Evolutionary conservation across 169 alveolate species (phyloP), one percentile per base, ranked within the genome.

Genomic region (Eimeria sp.): DNA sequence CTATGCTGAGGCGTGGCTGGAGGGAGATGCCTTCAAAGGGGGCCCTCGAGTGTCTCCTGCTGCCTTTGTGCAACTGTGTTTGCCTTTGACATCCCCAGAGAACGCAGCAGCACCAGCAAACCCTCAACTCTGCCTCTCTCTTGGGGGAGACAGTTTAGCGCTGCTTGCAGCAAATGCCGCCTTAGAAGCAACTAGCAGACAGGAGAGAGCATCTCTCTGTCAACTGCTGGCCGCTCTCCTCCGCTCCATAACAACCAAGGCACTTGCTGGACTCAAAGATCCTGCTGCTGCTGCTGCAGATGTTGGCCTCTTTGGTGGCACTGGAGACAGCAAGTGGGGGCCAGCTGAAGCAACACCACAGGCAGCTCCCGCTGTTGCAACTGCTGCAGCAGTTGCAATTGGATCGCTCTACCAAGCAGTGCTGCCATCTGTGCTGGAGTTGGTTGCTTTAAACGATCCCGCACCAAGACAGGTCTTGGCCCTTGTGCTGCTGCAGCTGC

Each of bases 301-400:
- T 73, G 57, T 25, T 75, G 61, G 43, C n/a, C 14, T 40, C n/a
- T 7, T 40, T 25, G 75, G 16, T 65, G 40, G 16, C n/a, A 25
- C 40, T 65, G 75, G 40, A 6, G 40, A 14, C n/a, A 61, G 30
- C n/a, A 30, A 25, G 40, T n/a, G 34, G 83, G 40, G 80, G 45
- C 80, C 80, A n/a, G 83, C 83, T 20, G 83, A 49, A 72, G 83
- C 54, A 72, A 54, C 83, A n/a, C 27, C 13, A 14, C 57, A 13
- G 18, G 47, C 83, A 34, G 83, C 83, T 34, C 1, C 67, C 5
- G 89, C 89, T 4, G 61, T 67, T 49, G 89, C 89, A 22, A 67
- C 65, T 13, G 89, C 89, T 5, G 89, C 89, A 45, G 89, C 89
- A 78, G 89, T n/a, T 5, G 89, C 89, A 5, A 20, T 47, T 43